Evolutionary conservation across 1,284 basidiomycete genomes (phyloP).

Genomic region (Ganoderma resinaceum): DNA sequence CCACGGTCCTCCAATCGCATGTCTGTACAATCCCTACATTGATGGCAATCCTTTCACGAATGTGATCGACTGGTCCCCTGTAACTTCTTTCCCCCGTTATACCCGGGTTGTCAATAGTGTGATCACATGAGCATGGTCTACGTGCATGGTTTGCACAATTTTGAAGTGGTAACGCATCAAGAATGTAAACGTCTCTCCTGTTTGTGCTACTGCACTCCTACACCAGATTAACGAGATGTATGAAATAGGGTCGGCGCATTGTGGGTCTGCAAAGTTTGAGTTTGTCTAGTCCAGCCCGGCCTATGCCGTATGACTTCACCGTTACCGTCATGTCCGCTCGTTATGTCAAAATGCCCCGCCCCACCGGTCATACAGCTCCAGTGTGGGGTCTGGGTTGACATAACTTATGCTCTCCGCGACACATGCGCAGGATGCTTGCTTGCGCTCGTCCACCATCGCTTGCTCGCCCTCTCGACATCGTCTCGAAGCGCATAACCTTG

Average conservation of each 20-base stretch:
- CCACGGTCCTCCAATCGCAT: slow-evolving; percentile 27
- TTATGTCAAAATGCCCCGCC: neutral
- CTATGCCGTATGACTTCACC: slow-evolving; percentile 10
- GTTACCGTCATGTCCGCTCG: slow-evolving; percentile 9
- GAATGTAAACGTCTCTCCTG: neutral
- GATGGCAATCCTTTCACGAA: slow-evolving; percentile 25
- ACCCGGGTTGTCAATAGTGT: neutral
- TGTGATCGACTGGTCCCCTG: neutral
- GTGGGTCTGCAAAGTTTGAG: neutral
- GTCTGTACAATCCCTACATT: slow-evolving; percentile 33
- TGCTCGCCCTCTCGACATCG: neutral
- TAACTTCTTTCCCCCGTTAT: neutral
- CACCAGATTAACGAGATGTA: neutral
- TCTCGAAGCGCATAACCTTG: neutral
- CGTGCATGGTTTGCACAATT: neutral
- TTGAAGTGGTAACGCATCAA: neutral
- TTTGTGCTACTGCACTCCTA: neutral
- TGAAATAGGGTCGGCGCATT: neutral
- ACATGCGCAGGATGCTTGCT: neutral
- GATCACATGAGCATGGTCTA: neutral
- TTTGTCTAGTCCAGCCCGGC: neutral
- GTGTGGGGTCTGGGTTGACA: neutral
- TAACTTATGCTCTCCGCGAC: neutral
- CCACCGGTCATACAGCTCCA: slow-evolving; percentile 1
- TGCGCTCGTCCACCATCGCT: neutral